Evolutionary conservation across 225 moss, liverwort and hornwort species (phyloP).

Genomic region (Antitrichia curtipendula): DNA sequence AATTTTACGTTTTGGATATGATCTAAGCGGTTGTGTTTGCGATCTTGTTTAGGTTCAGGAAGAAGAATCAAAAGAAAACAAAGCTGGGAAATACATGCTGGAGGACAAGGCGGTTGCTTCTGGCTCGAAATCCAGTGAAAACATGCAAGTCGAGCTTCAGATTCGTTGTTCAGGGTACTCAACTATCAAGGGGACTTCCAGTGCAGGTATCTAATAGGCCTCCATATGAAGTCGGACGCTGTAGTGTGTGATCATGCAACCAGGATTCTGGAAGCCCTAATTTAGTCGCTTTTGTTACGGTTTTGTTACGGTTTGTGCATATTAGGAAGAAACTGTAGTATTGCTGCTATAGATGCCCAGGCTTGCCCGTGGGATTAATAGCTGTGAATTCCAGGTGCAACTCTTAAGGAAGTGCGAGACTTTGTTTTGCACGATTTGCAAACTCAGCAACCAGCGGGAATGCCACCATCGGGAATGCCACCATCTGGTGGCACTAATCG

Average conservation of each 20-base stretch:
- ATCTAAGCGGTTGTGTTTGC: background rate
- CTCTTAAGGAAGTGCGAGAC: slow-evolving; percentile 64
- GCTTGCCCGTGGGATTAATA: slow-evolving; percentile 2
- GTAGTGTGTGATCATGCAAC: background rate
- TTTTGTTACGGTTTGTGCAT: background rate
- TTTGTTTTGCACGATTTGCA: slow-evolving; percentile 46
- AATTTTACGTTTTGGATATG: background rate
- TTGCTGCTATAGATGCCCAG: background rate
- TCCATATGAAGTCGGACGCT: background rate
- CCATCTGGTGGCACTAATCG: slow-evolving; percentile 4
- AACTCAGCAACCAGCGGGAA: slow-evolving; percentile 13
- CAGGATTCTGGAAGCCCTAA: background rate
- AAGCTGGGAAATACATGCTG: slow-evolving; percentile 27
- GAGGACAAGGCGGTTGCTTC: slow-evolving; percentile 26
- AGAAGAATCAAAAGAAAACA: slow-evolving; percentile 33
- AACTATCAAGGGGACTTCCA: slow-evolving; percentile 60
- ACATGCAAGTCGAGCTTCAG: slow-evolving; percentile 42
- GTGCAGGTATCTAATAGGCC: slow-evolving; percentile 30
- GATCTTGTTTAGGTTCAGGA: slow-evolving; percentile 21
- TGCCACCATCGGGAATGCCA: no score
- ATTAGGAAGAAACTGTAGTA: background rate
- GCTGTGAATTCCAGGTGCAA: slow-evolving; percentile 34
- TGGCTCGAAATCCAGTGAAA: slow-evolving; percentile 1
- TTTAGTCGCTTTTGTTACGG: background rate
- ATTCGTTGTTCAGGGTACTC: slow-evolving; percentile 71